These are phyloP conservation scores for Nicotiana sylvestris DNA, from an alignment of 257 asterid species.

Conservation along the genomic window DNA sequence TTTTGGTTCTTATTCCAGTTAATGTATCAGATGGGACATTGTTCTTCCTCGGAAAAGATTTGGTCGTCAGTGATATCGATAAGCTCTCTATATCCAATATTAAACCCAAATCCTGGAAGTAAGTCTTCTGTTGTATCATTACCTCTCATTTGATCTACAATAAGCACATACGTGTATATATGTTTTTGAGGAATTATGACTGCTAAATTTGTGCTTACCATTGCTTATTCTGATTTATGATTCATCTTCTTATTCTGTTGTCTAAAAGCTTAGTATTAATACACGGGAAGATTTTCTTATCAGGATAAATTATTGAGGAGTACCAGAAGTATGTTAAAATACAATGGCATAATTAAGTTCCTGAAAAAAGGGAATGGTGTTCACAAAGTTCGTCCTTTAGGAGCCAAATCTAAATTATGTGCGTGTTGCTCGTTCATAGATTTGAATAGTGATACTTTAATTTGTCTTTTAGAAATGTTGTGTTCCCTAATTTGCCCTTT, in stretches of 20 bases:
- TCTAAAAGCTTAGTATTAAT: not conserved
- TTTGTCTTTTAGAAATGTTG: not conserved
- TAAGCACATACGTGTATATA: not conserved
- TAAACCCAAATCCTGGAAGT: constrained; percentile 69
- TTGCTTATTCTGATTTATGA: constrained; percentile 1
- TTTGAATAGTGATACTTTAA: not conserved
- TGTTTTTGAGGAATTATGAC: not conserved
- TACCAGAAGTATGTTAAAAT: not conserved
- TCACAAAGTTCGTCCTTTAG: not conserved
- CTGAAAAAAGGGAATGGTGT: not conserved
- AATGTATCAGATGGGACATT: constrained; percentile 72
- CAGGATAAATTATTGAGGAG: not conserved
- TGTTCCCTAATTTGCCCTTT: not conserved
- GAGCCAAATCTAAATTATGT: not conserved
- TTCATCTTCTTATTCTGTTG: not conserved
- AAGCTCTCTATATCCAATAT: constrained; percentile 96
- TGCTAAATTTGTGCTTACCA: not conserved
- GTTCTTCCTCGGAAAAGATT: constrained; percentile 58
- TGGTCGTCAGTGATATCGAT: constrained; percentile 92
- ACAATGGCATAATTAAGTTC: not conserved
- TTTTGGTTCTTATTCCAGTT: constrained; percentile 85
- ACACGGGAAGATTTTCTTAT: not conserved
- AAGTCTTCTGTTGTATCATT: constrained; percentile 28
- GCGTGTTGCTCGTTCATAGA: not conserved
- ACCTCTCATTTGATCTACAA: not conserved